These are phyloP conservation scores for Termitomyces eurrhizus DNA, from an alignment of 768 basidiomycete genomes.

Conservation along the genomic window DNA sequence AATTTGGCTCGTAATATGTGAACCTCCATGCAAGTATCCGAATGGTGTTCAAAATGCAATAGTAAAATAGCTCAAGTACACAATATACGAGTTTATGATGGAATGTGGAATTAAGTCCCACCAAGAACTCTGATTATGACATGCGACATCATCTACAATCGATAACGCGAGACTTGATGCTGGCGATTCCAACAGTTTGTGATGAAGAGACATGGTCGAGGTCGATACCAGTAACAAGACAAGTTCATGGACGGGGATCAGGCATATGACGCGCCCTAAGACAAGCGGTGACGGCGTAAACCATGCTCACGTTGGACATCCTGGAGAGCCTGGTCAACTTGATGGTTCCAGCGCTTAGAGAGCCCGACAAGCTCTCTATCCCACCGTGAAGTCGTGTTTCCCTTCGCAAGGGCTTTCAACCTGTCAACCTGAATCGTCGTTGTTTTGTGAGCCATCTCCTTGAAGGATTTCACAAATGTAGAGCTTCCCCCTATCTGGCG, in stretches of 20 bases:
- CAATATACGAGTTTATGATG: background rate
- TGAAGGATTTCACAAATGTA: conserved; percentile 1
- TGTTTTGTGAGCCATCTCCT: background rate
- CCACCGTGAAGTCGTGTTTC: background rate
- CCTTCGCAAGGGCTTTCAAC: conserved; percentile 3
- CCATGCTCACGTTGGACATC: background rate
- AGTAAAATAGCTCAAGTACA: background rate
- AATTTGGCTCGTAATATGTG: background rate
- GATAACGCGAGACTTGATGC: background rate
- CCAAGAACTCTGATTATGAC: background rate
- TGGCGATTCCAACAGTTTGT: background rate
- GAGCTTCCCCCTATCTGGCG: background rate
- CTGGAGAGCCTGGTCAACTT: conserved; percentile 4
- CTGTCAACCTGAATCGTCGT: conserved; percentile 1
- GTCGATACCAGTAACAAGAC: background rate
- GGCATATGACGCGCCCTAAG: background rate
- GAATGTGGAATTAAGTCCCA: background rate
- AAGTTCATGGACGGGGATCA: background rate
- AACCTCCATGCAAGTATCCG: background rate
- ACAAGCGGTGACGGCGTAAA: background rate
- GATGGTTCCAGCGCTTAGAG: conserved; percentile 4
- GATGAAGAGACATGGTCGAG: background rate
- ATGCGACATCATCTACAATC: background rate
- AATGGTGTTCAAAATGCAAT: background rate
- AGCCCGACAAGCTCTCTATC: conserved; percentile 1